phyloP scores from a whole-genome alignment of 768 basidiomycete species.

The Boletus sp. region DNA sequence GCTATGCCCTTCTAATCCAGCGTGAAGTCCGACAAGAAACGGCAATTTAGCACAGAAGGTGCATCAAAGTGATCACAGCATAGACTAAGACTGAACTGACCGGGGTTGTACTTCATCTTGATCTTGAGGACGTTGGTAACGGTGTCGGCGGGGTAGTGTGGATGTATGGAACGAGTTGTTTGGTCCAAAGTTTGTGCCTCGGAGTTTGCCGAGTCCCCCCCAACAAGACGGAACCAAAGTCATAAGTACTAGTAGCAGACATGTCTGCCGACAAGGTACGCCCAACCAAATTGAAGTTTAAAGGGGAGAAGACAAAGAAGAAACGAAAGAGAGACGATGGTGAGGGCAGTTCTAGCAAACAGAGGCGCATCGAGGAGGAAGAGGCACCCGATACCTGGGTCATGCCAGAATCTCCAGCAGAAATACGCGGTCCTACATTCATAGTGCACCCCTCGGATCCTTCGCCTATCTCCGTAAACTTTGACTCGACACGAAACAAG shows the following conservation, averaged over 20 bases:
- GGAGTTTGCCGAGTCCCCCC: conserved; percentile 21
- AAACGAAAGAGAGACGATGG: conserved; percentile 69
- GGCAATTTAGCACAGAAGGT: conserved; percentile 24
- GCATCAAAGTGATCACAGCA: conserved; percentile 15
- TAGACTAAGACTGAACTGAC: conserved; percentile 47
- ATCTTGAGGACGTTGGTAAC: conserved; percentile 62
- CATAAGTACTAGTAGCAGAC: background rate
- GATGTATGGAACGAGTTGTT: conserved; percentile 25
- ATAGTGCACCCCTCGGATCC: conserved; percentile 81
- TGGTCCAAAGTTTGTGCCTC: conserved; percentile 36
- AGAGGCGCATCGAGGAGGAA: conserved; percentile 54
- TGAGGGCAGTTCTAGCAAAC: conserved; percentile 39
- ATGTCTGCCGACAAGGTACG: conserved; percentile 51
- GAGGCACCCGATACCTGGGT: conserved; percentile 78
- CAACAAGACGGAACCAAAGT: background rate
- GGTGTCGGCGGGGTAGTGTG: conserved; percentile 37
- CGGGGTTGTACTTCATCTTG: conserved; percentile 80
- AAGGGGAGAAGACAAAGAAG: conserved; percentile 82
- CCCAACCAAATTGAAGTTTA: conserved; percentile 80
- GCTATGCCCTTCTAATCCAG: conserved; percentile 48
- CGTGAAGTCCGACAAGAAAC: conserved; percentile 35
- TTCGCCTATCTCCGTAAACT: conserved; percentile 71
- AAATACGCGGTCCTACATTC: conserved; percentile 88
- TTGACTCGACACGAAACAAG: conserved; percentile 69
- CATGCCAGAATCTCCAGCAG: conserved; percentile 60